phyloP scores from a whole-genome alignment of 805 yeast genomes.

The Myxozyma udenii region DNA sequence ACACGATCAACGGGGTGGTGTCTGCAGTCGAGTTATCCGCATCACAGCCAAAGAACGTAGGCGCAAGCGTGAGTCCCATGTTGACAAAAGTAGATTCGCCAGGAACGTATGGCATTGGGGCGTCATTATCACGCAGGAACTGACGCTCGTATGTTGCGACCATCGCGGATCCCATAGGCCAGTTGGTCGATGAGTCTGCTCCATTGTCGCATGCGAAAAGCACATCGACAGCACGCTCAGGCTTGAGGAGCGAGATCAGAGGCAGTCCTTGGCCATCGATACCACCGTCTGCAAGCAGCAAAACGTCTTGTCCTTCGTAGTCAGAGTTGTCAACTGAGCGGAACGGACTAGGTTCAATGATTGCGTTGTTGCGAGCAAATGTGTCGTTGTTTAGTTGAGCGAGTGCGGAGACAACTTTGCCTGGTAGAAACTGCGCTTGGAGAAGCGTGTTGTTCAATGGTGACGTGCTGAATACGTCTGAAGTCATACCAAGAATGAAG shows the following conservation, averaged over 20 bases:
- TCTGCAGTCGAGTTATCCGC: constrained; percentile 42
- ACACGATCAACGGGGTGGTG: constrained; percentile 53
- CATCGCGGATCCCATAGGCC: constrained; percentile 70
- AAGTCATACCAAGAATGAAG: constrained; percentile 63
- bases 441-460: constrained; percentile 8
- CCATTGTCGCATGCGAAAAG: constrained; percentile 65
- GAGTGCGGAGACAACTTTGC: constrained; percentile 45
- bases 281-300: constrained; percentile 72
- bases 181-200: constrained; percentile 55
- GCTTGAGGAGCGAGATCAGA: constrained; percentile 59
- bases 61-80: constrained; percentile 53
- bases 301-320: constrained; percentile 10
- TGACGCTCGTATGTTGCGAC: constrained; percentile 47
- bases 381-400: not conserved
- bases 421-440: constrained; percentile 14
- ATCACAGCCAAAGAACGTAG: constrained; percentile 82
- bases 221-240: constrained; percentile 58
- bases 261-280: constrained; percentile 75
- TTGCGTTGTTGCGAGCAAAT: constrained; percentile 53
- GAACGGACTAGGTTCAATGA: constrained; percentile 71
- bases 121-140: constrained; percentile 43
- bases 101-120: constrained; percentile 65
- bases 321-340: constrained; percentile 31
- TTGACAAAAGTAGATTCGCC: constrained; percentile 48
- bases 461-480: constrained; percentile 39